These are phyloP conservation scores for Hapsidospora chrysogenum DNA, from an alignment of 495 filamentous ascomycete species.

Conservation along the genomic window DNA sequence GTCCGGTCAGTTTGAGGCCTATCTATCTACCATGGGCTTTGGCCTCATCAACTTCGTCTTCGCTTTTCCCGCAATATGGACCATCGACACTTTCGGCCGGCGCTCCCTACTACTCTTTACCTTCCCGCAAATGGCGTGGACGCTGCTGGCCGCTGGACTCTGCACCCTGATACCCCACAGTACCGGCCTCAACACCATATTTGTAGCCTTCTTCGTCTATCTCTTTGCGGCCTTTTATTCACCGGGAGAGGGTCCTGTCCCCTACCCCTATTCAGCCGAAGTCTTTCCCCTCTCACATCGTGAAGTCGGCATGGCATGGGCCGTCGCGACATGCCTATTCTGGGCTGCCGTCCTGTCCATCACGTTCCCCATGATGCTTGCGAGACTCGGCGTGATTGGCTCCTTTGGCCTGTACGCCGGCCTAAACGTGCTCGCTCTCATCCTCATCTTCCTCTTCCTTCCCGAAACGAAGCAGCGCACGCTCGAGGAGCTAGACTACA, in stretches of 20 bases:
- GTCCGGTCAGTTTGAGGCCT: slow-evolving; percentile 19
- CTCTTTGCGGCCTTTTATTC: slow-evolving; percentile 28
- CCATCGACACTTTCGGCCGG: slow-evolving; percentile 49
- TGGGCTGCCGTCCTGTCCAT: slow-evolving; percentile 61
- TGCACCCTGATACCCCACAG: slow-evolving; percentile 36
- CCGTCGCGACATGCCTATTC: slow-evolving; percentile 54
- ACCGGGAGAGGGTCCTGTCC: slow-evolving; percentile 49
- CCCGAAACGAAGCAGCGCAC: slow-evolving; percentile 69
- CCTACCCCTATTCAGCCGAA: slow-evolving; percentile 63
- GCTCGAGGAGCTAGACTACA: slow-evolving; percentile 46
- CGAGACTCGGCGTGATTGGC: slow-evolving; percentile 28
- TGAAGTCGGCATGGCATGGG: slow-evolving; percentile 62
- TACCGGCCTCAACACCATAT: slow-evolving; percentile 8
- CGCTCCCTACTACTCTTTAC: slow-evolving; percentile 47
- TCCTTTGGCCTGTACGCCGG: slow-evolving; percentile 45
- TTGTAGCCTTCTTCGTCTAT: slow-evolving; percentile 49
- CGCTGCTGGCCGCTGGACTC: slow-evolving; percentile 39
- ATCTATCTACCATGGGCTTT: slow-evolving; percentile 40
- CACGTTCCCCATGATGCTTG: slow-evolving; percentile 51
- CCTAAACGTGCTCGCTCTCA: slow-evolving; percentile 49
- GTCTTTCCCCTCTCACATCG: slow-evolving; percentile 63
- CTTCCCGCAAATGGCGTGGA: slow-evolving; percentile 43
- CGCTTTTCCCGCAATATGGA: slow-evolving; percentile 50
- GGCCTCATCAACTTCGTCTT: slow-evolving; percentile 45
- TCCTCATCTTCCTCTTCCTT: slow-evolving; percentile 58